These are phyloP conservation scores for Daldinia bambusicola DNA, from an alignment of 495 filamentous ascomycete species.

Conservation along the genomic window DNA sequence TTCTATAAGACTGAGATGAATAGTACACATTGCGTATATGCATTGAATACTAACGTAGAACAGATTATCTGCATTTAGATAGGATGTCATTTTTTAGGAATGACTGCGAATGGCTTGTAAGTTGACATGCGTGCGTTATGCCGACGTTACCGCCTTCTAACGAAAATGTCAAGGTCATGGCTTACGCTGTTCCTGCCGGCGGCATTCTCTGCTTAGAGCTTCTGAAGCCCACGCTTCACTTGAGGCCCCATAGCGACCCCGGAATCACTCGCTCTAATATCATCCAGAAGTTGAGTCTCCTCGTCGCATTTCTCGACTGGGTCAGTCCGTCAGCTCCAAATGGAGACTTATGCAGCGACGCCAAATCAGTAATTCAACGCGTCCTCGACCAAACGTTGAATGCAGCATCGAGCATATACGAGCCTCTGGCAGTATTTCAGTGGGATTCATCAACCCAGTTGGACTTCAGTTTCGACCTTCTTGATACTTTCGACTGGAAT, in stretches of 20 bases:
- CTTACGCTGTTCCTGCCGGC: constrained; percentile 66
- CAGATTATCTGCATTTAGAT: constrained; percentile 57
- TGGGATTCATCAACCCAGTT: constrained; percentile 43
- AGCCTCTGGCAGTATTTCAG: constrained; percentile 31
- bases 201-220: constrained; percentile 71
- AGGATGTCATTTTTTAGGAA: constrained; percentile 59
- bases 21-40: neutral
- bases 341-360: constrained; percentile 61
- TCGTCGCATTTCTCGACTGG: constrained; percentile 67
- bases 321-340: constrained; percentile 65
- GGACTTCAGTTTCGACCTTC: constrained; percentile 49
- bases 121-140: constrained; percentile 29
- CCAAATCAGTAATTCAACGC: constrained; percentile 54
- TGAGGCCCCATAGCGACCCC: constrained; percentile 52
- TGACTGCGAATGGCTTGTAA: constrained; percentile 68
- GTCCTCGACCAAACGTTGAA: constrained; percentile 61
- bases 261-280: constrained; percentile 66
- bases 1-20: neutral
- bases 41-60: neutral
- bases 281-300: constrained; percentile 71
- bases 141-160: constrained; percentile 16
- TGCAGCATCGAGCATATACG: constrained; percentile 30
- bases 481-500: constrained; percentile 51
- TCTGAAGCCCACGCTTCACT: constrained; percentile 60
- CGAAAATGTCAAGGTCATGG: constrained; percentile 55